Evolutionary conservation across 1,139 yeast genomes (phyloP), one percentile per base, ranked within the genome.

Genomic region (Debaryomycetaceae sp.): DNA sequence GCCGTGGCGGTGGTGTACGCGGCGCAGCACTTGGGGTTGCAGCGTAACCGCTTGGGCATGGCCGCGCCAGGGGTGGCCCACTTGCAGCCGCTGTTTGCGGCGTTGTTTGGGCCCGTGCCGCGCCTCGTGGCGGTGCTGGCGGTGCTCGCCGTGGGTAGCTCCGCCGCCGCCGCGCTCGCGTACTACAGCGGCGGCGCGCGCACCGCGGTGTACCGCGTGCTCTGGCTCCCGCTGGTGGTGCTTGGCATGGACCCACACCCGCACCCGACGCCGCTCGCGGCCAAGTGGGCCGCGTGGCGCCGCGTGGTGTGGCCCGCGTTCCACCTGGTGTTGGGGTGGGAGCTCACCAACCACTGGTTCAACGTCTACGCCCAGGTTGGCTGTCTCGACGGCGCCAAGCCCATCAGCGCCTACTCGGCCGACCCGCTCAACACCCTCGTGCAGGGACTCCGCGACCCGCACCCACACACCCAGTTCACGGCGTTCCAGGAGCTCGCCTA

Each of bases 311-410:
- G 45, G 16, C 19, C 24, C 9, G 22, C 62, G 14, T 58, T 58
- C 34, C 61, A 61, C 22, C 45, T 74, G 4, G 58, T 75, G 0
- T 44, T 69, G 25, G 46, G 65, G 14, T 83, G 88, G 83, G 88
- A 81, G 43, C 38, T 75, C 8, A 56, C 75, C 20, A 82, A 83
- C 51, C 70, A 74, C 36, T 61, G 78, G 2, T 88, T 78, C 49
- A 65, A 75, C 40, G 80, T 86, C 3, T 89, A 85, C 53, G 71
- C 89, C 48, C 71, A 88, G 6, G 71, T 84, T 38, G 96, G 96
- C 0, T 91, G 97, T 42, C 55, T 83, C 30, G 86, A 83, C 45
- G 77, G 85, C 20, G 79, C 80, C 16, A 77, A 75, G 36, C 77
- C 84, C 14, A 68, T 88, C 18, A 78, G 91, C 26, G 64, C 78